A percentile compares a stretch with the other conserved stretches of the same genome.
Conservation (phyloP, 2,329 filamentous ascomycete species). For the Calonectria henricotiae region DNA sequence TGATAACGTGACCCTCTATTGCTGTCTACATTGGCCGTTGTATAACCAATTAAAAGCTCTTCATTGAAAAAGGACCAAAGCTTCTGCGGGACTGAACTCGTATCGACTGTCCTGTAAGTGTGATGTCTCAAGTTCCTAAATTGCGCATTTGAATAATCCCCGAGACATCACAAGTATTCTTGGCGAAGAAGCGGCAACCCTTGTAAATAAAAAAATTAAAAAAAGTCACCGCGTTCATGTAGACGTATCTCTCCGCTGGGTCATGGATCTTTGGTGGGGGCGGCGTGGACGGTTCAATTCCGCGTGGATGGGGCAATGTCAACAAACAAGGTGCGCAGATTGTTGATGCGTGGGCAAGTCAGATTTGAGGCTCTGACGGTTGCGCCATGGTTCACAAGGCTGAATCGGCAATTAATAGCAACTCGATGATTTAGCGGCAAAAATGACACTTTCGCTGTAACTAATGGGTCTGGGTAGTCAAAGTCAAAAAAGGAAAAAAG, state of each 20-base stretch:
- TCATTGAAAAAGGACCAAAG: no score
- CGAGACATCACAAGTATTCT: not conserved
- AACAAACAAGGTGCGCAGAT: not conserved
- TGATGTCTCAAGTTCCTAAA: not conserved
- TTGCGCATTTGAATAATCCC: not conserved
- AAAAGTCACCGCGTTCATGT: not conserved
- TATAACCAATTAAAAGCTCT: no score
- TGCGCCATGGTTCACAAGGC: not conserved
- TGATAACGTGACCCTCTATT: not conserved
- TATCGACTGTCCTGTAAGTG: not conserved
- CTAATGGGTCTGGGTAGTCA: no score
- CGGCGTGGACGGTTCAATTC: conserved; percentile 16
- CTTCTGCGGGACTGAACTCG: not conserved
- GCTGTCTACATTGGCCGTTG: not conserved
- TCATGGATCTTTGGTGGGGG: conserved; percentile 4
- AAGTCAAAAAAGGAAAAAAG: not conserved
- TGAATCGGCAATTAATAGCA: not conserved
- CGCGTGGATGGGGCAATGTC: conserved; percentile 3
- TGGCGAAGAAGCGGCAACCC: not conserved
- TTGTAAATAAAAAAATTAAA: no score
- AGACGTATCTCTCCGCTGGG: not conserved
- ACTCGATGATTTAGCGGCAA: not conserved
- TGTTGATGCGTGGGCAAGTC: not conserved
- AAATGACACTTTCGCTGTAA: not conserved
- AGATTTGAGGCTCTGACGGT: not conserved